Evolutionary conservation across 2,329 filamentous ascomycete species (phyloP), one percentile per base, ranked within the genome.

Genomic region (Fusarium dlaminii): DNA sequence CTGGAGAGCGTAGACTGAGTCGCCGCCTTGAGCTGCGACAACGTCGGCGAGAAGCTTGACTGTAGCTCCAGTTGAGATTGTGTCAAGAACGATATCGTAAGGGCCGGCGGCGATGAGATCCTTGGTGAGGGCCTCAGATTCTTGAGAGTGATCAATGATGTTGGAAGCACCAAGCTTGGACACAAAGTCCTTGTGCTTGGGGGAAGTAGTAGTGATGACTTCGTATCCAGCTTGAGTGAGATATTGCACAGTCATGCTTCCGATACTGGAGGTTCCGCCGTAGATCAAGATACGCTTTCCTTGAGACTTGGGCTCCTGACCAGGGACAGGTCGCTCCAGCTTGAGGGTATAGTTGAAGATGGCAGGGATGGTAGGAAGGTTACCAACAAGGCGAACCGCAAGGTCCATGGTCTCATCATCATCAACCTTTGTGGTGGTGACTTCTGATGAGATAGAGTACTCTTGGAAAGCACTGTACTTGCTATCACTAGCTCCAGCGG

Each of bases 381-480:
- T 75, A 14, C 73, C 73, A 8, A 75, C 69, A 24, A 75, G 56
- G 10, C 69, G 58, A 3, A 73, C 73, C 6, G 72, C 73, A 17
- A 69, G 64, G 13, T 75, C 66, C 20, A 75, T 36, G 0, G 65
- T 63, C 15, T 48, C 37, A 4, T 70, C 58, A 4, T 42, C 68
- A 18, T 54, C 18, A 1, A 75, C 51, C 32, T 75, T 75, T 13
- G 63, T 75, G 1, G 73, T 66, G 12, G 73, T 75, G 2, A 43
- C 18, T 6, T 32, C 46, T 1, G 27, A n/a, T 2, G 73, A 65
- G 30, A 75, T 43, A 2, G 62, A 66, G 29, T 68, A 75, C 14
- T 62, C 57, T 36, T 75, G 73, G 20, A 49, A 75, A 18, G 73
- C 73, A 3, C 72, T 70, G 13, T 75, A 75, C 40, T 75, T 75